A percentile compares a stretch with the other conserved stretches of the same genome.
Conservation (phyloP, 805 yeast genomes). For the Candida gorgasii region DNA sequence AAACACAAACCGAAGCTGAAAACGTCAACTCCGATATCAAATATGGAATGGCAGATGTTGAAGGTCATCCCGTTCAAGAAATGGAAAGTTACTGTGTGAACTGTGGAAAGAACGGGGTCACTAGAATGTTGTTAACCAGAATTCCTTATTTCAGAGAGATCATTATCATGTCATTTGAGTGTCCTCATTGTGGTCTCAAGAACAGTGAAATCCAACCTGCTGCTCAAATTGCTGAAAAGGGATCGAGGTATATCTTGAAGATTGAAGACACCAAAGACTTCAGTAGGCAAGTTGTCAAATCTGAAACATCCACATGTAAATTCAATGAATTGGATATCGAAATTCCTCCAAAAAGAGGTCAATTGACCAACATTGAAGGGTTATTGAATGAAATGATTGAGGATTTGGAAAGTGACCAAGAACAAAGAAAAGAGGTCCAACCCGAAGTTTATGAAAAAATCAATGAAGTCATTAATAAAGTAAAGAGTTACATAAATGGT, state of each 20-base stretch:
- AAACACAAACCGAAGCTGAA: too few relatives aligned
- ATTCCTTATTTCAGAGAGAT: constrained; percentile 93
- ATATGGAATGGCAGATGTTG: constrained; percentile 74
- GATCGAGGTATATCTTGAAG: constrained; percentile 68
- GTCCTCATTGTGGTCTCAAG: constrained; percentile 91
- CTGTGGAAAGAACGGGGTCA: constrained; percentile 83
- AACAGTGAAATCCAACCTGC: constrained; percentile 97
- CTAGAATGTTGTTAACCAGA: constrained; percentile 78
- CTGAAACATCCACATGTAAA: constrained; percentile 78
- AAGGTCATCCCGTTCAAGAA: constrained; percentile 95
- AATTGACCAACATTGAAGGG: constrained; percentile 91
- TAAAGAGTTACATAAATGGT: constrained; percentile 62
- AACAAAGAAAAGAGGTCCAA: constrained; percentile 68
- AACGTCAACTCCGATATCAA: constrained; percentile 45
- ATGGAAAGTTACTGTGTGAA: constrained; percentile 95
- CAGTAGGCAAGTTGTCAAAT: constrained; percentile 87
- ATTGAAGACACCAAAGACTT: constrained; percentile 72
- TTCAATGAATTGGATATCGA: constrained; percentile 87
- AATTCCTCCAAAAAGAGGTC: constrained; percentile 94
- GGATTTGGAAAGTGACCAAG: constrained; percentile 81
- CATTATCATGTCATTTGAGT: constrained; percentile 90
- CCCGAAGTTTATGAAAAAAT: constrained; percentile 79
- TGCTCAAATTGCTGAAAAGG: constrained; percentile 85
- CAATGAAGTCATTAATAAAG: constrained; percentile 62
- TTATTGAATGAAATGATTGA: constrained; percentile 77